Base-by-base conservation (phyloP, 2,329 filamentous ascomycete species). In the Escovopsis sp. region DNA sequence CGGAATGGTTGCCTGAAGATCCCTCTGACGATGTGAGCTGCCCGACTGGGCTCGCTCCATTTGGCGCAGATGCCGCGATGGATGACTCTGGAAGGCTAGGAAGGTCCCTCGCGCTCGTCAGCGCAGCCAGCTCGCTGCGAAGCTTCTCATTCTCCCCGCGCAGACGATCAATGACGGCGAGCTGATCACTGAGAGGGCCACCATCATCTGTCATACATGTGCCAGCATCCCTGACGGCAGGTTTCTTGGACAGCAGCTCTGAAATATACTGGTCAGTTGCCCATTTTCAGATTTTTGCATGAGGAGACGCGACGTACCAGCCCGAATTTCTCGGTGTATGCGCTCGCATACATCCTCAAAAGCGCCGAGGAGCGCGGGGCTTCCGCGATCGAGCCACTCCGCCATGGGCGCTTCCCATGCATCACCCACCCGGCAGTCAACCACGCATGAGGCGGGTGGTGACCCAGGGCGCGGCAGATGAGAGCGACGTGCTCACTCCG, bases 61-160 rank as follows among this genome's bases (percentile, higher is more conserved):
- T 34, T 27, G 23, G 12, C n/a, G 14, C n/a, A n/a, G n/a, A n/a
- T n/a, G n/a, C n/a, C n/a, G n/a, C n/a, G n/a, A 19, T 3, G 7
- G 21, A 25, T 3, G 8, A 25, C 8, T 25, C 4, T 9, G 21
- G 21, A 11, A 8, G 21, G 21, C 21, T 9, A 9, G 9, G 8
- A 11, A 9, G 21, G 7, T 11, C 21, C 21, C 7, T 25, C 11
- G 21, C 21, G 11, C 23, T 18, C 13, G 32, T 33, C 9, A 21
- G 13, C 13, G 21, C 18, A 5, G 38, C 37, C 9, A 68, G 39
- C 35, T 65, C 54, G 23, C 43, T 46, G 34, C 51, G 55, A 5
- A 72, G 52, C 4, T 49, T 41, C n/a, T 43, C 44, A 34, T 66
- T 67, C 39, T 68, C 62, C 13, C 55, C 44, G 36, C 64, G 55